Base-by-base conservation (phyloP, 768 basidiomycete species). In the Mycena latifolia region DNA sequence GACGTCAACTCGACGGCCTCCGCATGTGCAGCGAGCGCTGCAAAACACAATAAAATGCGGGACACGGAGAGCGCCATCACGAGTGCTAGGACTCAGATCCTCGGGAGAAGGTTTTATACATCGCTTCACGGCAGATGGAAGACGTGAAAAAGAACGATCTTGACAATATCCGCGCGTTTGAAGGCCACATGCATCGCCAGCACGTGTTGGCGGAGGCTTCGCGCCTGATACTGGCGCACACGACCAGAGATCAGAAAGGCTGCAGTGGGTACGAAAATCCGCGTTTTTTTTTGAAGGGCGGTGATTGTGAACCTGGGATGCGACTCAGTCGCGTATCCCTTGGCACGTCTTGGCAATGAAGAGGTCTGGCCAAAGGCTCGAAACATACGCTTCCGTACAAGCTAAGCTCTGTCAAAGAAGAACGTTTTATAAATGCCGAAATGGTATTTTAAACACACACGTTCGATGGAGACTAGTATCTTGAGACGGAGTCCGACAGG, bases 1-100 rank as follows among this genome's bases (percentile, higher is more conserved):
- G 81, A 81, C 2, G 83, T 84, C 20, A 84, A 67, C 27, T 83
- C 78, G 9, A 72, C 51, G 48, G 65, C 63, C 45, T 65, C 20
- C 3, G 53, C 62, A 24, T 18, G 8, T 5, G 53, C 47, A 52
- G 61, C 20, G 11, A 60, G 35, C 22, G 61, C 56, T 14, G 56
- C 57, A 35, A 65, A 20, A 52, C 29, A 45, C 33, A 62, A 18
- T 9, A 62, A 37, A 54, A 52, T 29, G 4, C 59, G 48, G 25
- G 59, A 50, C 9, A 62, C 22, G 28, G 41, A 59, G 39, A 41
- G 55, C 33, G 63, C 35, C 64, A 65, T 65, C 8, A 28, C 15
- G n/a, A n/a, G n/a, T n/a, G n/a, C 20, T 18, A 45, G 25, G 24
- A 35, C n/a, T 31, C 5, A 31, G 4, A 56, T 54, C 9, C 25